Conservation (phyloP, 352 stramenopile genomes). For the Phytophthora fragariaefolia region DNA sequence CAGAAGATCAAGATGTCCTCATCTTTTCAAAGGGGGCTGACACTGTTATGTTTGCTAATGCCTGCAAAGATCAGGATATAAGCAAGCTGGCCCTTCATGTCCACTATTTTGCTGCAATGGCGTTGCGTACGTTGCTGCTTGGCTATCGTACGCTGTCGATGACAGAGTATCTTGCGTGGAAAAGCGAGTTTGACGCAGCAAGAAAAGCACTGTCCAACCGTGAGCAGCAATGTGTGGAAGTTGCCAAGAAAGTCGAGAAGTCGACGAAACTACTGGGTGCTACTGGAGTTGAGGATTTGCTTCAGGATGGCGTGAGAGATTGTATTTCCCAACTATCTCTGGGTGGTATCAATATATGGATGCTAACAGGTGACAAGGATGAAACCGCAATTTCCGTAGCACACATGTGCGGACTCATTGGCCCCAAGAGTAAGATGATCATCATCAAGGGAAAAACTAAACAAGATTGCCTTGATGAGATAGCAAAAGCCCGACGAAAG, state of each 20-base stretch:
- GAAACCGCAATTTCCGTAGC: slow-evolving; percentile 99
- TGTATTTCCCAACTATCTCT: slow-evolving; percentile 95
- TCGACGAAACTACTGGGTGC: slow-evolving; percentile 93
- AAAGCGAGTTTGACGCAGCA: slow-evolving; percentile 70
- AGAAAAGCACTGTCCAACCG: slow-evolving; percentile 72
- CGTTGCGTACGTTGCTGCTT: slow-evolving; percentile 85
- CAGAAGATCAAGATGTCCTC: slow-evolving; percentile 63
- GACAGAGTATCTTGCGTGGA: slow-evolving; percentile 77
- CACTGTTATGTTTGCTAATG: slow-evolving; percentile 89
- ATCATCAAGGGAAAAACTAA: slow-evolving; percentile 86
- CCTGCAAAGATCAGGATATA: slow-evolving; percentile 71
- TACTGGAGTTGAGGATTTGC: slow-evolving; percentile 97
- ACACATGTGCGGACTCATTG: slow-evolving; percentile 95
- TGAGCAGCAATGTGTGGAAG: slow-evolving; percentile 69
- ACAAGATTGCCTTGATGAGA: slow-evolving; percentile 83
- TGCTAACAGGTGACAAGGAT: slow-evolving; percentile 99
- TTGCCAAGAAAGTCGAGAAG: slow-evolving; percentile 78
- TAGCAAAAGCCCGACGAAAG: slow-evolving; percentile 74
- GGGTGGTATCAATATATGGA: slow-evolving; percentile 98
- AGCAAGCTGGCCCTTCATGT: slow-evolving; percentile 82
- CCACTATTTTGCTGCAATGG: slow-evolving; percentile 89
- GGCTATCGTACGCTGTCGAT: slow-evolving; percentile 72
- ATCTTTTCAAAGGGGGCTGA: slow-evolving; percentile 91
- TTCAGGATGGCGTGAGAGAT: slow-evolving; percentile 97
- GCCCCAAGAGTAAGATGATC: slow-evolving; percentile 77